These are phyloP conservation scores for Maudiozyma pseudohumilis DNA, from an alignment of 805 yeast genomes.

Conservation along the genomic window DNA sequence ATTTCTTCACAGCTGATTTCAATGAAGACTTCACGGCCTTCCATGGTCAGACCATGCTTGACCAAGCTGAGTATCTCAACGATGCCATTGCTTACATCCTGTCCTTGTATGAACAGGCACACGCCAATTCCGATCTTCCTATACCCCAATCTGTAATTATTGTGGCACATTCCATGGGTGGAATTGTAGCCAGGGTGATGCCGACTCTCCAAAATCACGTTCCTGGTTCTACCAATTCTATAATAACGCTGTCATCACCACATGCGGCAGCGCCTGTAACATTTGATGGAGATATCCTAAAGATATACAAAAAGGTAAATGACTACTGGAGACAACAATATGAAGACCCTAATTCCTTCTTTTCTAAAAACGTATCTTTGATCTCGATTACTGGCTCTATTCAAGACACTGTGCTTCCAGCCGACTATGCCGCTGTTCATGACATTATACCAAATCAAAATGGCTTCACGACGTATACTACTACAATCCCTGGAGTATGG, in stretches of 20 bases:
- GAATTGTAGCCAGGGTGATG: conserved; percentile 82
- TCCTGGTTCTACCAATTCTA: conserved; percentile 66
- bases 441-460: conserved; percentile 62
- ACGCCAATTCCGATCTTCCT: conserved; percentile 10
- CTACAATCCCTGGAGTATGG: conserved; percentile 88
- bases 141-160: conserved; percentile 63
- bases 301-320: conserved; percentile 64
- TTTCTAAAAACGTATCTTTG: conserved; percentile 44
- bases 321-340: conserved; percentile 70
- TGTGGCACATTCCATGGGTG: conserved; percentile 96
- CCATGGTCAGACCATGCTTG: conserved; percentile 86
- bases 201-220: conserved; percentile 68
- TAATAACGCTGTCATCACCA: conserved; percentile 81
- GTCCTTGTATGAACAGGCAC: conserved; percentile 41
- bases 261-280: conserved; percentile 89
- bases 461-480: conserved; percentile 75
- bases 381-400: conserved; percentile 87
- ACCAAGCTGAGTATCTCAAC: conserved; percentile 86
- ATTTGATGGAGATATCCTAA: conserved; percentile 78
- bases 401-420: conserved; percentile 69
- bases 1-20: conserved; percentile 86
- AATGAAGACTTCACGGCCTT: conserved; percentile 94
- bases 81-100: conserved; percentile 77
- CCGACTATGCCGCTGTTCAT: conserved; percentile 74
- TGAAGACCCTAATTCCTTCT: conserved; percentile 19